Base-by-base conservation (phyloP, 2,329 filamentous ascomycete species). In the Aureobasidium uvarum region DNA sequence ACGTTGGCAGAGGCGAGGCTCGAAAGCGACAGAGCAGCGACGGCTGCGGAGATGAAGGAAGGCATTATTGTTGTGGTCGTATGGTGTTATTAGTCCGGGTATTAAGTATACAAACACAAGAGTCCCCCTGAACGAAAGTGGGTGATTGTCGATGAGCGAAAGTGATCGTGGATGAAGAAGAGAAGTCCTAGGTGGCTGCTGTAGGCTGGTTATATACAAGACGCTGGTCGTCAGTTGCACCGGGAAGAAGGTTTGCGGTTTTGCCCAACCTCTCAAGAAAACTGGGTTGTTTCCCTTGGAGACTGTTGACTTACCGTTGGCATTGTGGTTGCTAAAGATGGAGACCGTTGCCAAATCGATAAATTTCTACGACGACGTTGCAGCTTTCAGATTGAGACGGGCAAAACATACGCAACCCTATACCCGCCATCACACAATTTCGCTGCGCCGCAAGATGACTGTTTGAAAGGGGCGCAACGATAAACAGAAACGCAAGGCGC, bases 311-410 rank as follows among this genome's bases (percentile, higher is more conserved):
- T 52, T 54, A 45, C 60, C 60, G 60, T 63, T 63, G 60, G 20
- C 38, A 14, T 14, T 28, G 16, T 39, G 46, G 48, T 33, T 52
- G 46, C 48, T 52, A 63, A 54, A 54, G 60, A 52, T 52, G 48
- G 60, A 63, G 36, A 63, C 46, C 60, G 60, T 63, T 63, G 60
- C 60, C 60, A 63, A 63, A 63, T 63, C 60, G 60, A 63, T 63
- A 63, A 63, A 63, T 54, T 36, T 63, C 36, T 43, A 25, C 25
- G n/a, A 23, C n/a, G 25, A 33, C 60, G 60, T 63, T 63, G 48
- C 38, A 20, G 28, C 33, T 62, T 62, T 62, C 45, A 51, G 45
- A 63, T 48, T 63, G 50, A 63, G 58, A 63, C 60, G 48, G 25
- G 46, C 48, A 45, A 43, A n/a, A 63, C 36, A 52, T 36, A 31